Base-by-base conservation (phyloP, 2,329 filamentous ascomycete genomes). In the Beauveria sp. region DNA sequence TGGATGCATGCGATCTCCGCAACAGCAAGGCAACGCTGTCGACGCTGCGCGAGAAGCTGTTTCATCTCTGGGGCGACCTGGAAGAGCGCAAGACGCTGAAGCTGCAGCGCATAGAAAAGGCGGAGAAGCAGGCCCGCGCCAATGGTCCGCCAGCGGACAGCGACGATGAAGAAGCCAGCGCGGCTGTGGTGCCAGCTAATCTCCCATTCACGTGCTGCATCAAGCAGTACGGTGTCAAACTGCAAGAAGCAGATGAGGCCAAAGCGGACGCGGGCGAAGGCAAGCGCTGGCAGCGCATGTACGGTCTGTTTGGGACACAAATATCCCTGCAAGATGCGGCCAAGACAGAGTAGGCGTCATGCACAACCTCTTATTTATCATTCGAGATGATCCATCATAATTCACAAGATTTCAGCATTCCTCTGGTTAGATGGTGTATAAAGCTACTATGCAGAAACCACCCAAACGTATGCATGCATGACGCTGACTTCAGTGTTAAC, bases 31-130 rank as follows among this genome's bases (percentile, higher is more conserved):
- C 71, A 0, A 68, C 74, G 1, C 75, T 95, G 1, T 70, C 67
- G 3, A 64, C 71, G 7, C 74, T 97, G 5, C 82, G 84, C 56
- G 84, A 96, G 66, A 86, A 83, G 66, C 78, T 97, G 60, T 93
- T 88, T 70, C 76, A 85, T 42, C 78, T 97, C 1, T 98, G 93
- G 93, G 93, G 93, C 1, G 84, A 96, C 63, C 78, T 97, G 1
- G 86, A 93, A 69, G 91, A 96, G 70, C 72, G 77, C 53, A 91
- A 89, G 70, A 67, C 68, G 2, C 70, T 67, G n/a, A 67, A 71
- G 2, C 66, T 72, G 22, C 63, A 67, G 62, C 72, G 70, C 65
- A 70, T 63, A 57, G 60, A 53, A 5, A 65, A 69, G 63, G 65
- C 70, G 8, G 54, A 49, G 47, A 54, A 53, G 51, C 46, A 65